Conservation (phyloP, 495 filamentous ascomycete species). For the Beverwykella pulmonaria region DNA sequence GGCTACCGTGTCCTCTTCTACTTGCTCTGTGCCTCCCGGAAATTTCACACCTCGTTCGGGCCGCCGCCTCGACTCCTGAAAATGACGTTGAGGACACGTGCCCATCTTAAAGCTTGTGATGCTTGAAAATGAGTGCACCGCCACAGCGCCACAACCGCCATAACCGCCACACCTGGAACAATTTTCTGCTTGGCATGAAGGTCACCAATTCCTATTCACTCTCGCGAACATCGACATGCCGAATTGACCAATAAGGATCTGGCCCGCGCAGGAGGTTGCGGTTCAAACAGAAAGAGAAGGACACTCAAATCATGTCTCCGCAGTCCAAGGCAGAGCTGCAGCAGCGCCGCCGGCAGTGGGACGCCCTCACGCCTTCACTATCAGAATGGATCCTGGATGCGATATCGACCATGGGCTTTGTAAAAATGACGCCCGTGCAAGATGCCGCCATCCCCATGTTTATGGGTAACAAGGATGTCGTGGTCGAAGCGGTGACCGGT, state of each 20-base stretch:
- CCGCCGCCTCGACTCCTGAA: not conserved
- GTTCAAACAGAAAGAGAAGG: not conserved
- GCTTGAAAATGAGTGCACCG: not conserved
- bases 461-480: slow-evolving; percentile 91
- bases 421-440: slow-evolving; percentile 89
- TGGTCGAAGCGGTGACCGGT: slow-evolving; percentile 95
- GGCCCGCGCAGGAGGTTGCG: not conserved
- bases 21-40: not conserved
- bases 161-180: slow-evolving; percentile 17
- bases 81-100: slow-evolving; percentile 22
- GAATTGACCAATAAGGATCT: not conserved
- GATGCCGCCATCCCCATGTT: slow-evolving; percentile 91
- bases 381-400: slow-evolving; percentile 90
- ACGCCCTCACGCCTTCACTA: slow-evolving; percentile 72
- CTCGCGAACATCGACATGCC: not conserved
- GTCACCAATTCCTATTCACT: not conserved
- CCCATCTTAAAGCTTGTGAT: not conserved
- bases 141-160: slow-evolving; percentile 13
- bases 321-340: slow-evolving; percentile 15
- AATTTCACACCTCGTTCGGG: not conserved
- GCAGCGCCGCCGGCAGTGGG: slow-evolving; percentile 65
- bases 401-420: slow-evolving; percentile 80
- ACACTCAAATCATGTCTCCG: slow-evolving; percentile 26
- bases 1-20: not conserved
- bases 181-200: slow-evolving; percentile 10